Conservation (phyloP, 148 eudicot species). For the Rhododendron griersonianum region DNA sequence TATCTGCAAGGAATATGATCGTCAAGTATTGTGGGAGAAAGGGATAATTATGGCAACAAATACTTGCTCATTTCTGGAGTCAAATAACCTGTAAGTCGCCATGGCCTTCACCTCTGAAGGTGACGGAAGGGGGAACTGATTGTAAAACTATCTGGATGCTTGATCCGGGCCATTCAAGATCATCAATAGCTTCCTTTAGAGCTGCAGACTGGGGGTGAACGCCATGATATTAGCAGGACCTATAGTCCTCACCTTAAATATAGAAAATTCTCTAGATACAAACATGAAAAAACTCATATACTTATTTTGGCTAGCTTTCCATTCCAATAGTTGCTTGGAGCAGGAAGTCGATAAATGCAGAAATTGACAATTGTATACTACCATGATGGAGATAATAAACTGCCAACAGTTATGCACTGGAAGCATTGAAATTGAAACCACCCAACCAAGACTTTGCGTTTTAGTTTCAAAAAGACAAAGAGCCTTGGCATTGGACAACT, state of each 20-base stretch:
- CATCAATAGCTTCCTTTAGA: constrained; percentile 93
- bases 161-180: constrained; percentile 99
- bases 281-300: neutral
- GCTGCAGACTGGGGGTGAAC: constrained; percentile 71
- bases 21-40: neutral
- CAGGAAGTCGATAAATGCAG: neutral
- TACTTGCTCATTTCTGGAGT: neutral
- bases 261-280: neutral
- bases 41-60: neutral
- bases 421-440: neutral
- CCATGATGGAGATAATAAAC: neutral
- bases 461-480: neutral
- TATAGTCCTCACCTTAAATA: neutral
- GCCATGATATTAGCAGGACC: constrained; percentile 1
- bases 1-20: constrained; percentile 52
- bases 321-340: neutral
- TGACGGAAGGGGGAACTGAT: constrained; percentile 80
- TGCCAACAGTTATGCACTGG: neutral
- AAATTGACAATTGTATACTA: neutral
- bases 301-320: neutral
- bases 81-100: constrained; percentile 78
- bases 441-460: neutral
- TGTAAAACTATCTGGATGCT: constrained; percentile 69
- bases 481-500: neutral
- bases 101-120: constrained; percentile 94